Conservation (phyloP, 306 rosid genomes). For the Vicia sativa region DNA sequence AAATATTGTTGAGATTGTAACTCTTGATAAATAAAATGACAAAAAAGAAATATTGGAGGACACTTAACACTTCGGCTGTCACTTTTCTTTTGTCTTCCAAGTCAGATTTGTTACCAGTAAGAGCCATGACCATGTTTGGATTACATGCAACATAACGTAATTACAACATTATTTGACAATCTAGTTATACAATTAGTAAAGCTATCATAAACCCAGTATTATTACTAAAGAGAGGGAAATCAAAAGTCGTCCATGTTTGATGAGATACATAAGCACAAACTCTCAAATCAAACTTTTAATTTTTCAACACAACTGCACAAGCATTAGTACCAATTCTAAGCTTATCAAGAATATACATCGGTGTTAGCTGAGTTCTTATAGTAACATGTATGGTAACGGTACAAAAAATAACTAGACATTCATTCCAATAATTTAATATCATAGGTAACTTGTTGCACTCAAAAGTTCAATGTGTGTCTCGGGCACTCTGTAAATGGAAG, state of each 20-base stretch:
- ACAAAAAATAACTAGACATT: not conserved
- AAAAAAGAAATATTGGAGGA: constrained; percentile 8
- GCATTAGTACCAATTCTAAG: not conserved
- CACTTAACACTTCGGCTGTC: constrained; percentile 50
- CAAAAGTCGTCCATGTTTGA: constrained; percentile 13
- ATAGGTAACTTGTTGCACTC: constrained; percentile 19
- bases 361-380: constrained; percentile 9
- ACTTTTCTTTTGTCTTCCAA: constrained; percentile 65
- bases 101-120: constrained; percentile 68
- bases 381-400: not conserved
- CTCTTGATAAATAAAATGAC: constrained; percentile 14
- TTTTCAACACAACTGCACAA: constrained; percentile 19
- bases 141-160: constrained; percentile 51
- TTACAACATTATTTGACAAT: constrained; percentile 24
- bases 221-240: constrained; percentile 22
- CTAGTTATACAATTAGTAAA: constrained; percentile 29
- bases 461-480: not conserved
- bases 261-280: constrained; percentile 9
- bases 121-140: constrained; percentile 64
- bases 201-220: constrained; percentile 6
- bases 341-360: constrained; percentile 15
- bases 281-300: not conserved
- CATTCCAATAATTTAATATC: constrained; percentile 28
- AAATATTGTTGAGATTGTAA: constrained; percentile 6
- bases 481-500: too few species aligned